Percentiles rank a stretch among this genome's conserved stretches.
Conservation (phyloP, 2,329 filamentous ascomycete species). For the Venturia effusa region DNA sequence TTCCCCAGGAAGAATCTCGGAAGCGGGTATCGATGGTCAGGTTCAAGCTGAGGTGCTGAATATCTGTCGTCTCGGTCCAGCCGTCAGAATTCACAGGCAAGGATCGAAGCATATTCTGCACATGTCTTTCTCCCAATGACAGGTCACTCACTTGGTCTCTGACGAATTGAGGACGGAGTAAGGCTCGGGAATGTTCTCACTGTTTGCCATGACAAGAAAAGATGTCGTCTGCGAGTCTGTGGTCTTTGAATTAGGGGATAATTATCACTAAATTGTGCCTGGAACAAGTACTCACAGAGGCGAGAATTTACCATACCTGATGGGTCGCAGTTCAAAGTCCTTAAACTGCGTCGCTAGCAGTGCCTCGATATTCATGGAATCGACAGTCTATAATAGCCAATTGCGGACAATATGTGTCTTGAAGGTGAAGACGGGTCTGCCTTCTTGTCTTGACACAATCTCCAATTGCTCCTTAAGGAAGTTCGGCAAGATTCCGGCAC, state of each 20-base stretch:
- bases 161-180: slow-evolving; percentile 28
- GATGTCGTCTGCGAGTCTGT: background rate
- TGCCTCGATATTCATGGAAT: slow-evolving; percentile 13
- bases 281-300: slow-evolving; percentile 6
- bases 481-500: background rate
- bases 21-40: slow-evolving; percentile 57
- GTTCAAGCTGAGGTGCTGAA: slow-evolving; percentile 53
- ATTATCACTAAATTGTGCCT: background rate
- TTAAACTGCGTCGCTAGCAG: slow-evolving; percentile 14
- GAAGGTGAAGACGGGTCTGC: slow-evolving; percentile 1
- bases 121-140: slow-evolving; percentile 24
- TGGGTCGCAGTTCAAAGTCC: slow-evolving; percentile 11
- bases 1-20: slow-evolving; percentile 56
- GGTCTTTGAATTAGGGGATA: background rate
- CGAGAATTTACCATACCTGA: slow-evolving; percentile 3
- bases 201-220: slow-evolving; percentile 24
- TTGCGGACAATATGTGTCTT: slow-evolving; percentile 22
- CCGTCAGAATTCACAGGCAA: slow-evolving; percentile 15
- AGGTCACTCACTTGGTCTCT: slow-evolving; percentile 28
- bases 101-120: slow-evolving; percentile 23
- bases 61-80: slow-evolving; percentile 26
- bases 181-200: slow-evolving; percentile 26
- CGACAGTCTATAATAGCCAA: slow-evolving; percentile 37
- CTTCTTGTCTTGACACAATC: background rate
- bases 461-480: background rate